Conservation (phyloP, 2,329 filamentous ascomycete species). For the Colletotrichum plurivorum region DNA sequence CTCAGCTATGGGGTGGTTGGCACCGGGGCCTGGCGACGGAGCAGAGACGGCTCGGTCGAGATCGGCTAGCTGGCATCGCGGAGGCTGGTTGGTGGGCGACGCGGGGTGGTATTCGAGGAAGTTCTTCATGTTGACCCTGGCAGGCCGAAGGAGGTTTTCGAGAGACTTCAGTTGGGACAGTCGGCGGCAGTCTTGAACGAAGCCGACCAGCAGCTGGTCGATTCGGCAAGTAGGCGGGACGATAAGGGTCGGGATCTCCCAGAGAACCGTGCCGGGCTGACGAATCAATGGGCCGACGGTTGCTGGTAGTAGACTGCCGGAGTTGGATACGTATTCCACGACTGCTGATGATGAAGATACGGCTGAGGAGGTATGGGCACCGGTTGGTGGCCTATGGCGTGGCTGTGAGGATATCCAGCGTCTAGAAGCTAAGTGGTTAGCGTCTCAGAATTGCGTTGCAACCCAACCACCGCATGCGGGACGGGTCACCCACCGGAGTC, state of each 20-base stretch:
- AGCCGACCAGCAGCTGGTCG: slow-evolving; percentile 52
- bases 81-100: slow-evolving; percentile 27
- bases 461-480: slow-evolving; percentile 34
- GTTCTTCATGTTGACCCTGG: slow-evolving; percentile 51
- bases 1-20: slow-evolving; percentile 48
- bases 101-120: slow-evolving; percentile 49
- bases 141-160: slow-evolving; percentile 50
- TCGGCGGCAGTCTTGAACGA: slow-evolving; percentile 53
- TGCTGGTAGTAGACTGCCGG: slow-evolving; percentile 44
- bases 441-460: slow-evolving; percentile 44
- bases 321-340: slow-evolving; percentile 42
- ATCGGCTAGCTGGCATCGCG: slow-evolving; percentile 38
- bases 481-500: slow-evolving; percentile 40
- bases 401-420: slow-evolving; percentile 51
- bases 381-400: slow-evolving; percentile 39
- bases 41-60: slow-evolving; percentile 39
- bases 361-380: slow-evolving; percentile 38
- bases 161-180: slow-evolving; percentile 47
- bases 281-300: slow-evolving; percentile 51
- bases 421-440: slow-evolving; percentile 49
- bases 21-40: not conserved
- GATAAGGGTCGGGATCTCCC: slow-evolving; percentile 52
- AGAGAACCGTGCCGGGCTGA: slow-evolving; percentile 43
- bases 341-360: slow-evolving; percentile 42
- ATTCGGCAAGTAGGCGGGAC: slow-evolving; percentile 49